Conservation (phyloP, 1,284 basidiomycete species). For the Schizophyllum commune region DNA sequence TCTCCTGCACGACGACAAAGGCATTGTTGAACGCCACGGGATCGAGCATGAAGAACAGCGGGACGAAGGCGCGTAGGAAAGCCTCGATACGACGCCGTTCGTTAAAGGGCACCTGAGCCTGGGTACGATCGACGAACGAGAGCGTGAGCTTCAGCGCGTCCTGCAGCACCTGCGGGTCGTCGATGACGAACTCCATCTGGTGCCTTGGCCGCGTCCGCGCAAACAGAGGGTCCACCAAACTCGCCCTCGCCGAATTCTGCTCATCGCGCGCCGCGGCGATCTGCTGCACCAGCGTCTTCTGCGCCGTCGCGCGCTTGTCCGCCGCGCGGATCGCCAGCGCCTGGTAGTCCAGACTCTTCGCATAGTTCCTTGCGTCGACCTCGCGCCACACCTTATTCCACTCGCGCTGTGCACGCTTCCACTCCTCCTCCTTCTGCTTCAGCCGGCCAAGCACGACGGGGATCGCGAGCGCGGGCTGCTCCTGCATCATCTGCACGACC, state of each 20-base stretch:
- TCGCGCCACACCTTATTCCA: conserved; percentile 99
- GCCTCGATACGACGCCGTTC: conserved; percentile 82
- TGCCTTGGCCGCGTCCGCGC: conserved; percentile 63
- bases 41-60: conserved; percentile 68
- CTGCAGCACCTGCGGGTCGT: conserved; percentile 73
- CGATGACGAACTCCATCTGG: conserved; percentile 78
- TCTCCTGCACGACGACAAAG: conserved; percentile 43
- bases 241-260: conserved; percentile 74
- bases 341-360: conserved; percentile 91
- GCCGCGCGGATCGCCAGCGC: conserved; percentile 73
- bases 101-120: conserved; percentile 55
- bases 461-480: conserved; percentile 86
- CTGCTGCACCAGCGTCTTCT: conserved; percentile 82
- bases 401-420: conserved; percentile 98
- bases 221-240: conserved; percentile 71
- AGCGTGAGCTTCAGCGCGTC: conserved; percentile 86
- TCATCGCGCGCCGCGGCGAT: conserved; percentile 87
- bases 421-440: conserved; percentile 97
- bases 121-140: conserved; percentile 84
- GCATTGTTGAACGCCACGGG: conserved; percentile 59
- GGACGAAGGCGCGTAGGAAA: conserved; percentile 76
- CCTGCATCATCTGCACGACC: conserved; percentile 88
- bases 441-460: conserved; percentile 89
- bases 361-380: conserved; percentile 90
- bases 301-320: conserved; percentile 87